Evolutionary conservation across 202 grass and related monocot genomes (phyloP).

Genomic region (Dendrocalamus latiflorus): DNA sequence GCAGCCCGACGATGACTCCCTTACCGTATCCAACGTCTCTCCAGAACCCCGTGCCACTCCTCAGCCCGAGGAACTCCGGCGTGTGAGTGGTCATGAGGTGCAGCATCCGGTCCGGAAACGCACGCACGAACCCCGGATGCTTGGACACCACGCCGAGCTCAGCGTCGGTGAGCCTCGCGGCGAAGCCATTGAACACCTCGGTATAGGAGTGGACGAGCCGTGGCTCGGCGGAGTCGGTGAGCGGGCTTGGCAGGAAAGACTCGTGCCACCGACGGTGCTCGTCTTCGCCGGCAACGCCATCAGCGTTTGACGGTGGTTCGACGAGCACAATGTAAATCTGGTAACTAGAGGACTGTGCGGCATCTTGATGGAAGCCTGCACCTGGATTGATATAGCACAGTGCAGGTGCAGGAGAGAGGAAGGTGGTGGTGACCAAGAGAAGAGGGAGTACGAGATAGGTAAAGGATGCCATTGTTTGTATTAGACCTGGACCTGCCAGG

Average conservation of each 20-base stretch:
- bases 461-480: not conserved
- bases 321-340: not conserved
- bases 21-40: constrained; percentile 18
- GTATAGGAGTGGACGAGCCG: constrained; percentile 41
- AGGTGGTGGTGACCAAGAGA: not conserved
- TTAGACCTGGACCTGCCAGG: no score
- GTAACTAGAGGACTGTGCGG: not conserved
- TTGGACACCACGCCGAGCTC: constrained; percentile 26
- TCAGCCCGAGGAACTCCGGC: constrained; percentile 29
- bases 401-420: not conserved
- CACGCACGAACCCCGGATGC: constrained; percentile 27
- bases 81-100: constrained; percentile 42
- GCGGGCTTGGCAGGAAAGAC: constrained; percentile 36
- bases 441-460: not conserved
- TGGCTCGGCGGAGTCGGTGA: not conserved
- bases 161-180: constrained; percentile 22
- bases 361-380: not conserved
- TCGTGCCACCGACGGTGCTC: constrained; percentile 22
- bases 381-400: not conserved
- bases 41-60: not conserved
- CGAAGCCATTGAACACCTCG: constrained; percentile 35
- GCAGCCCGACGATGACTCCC: constrained; percentile 43
- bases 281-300: not conserved
- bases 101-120: constrained; percentile 11
- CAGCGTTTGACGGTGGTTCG: not conserved